phyloP scores from a whole-genome alignment of 371 early-diverging fungal species.

The Entomophthora muscae region DNA sequence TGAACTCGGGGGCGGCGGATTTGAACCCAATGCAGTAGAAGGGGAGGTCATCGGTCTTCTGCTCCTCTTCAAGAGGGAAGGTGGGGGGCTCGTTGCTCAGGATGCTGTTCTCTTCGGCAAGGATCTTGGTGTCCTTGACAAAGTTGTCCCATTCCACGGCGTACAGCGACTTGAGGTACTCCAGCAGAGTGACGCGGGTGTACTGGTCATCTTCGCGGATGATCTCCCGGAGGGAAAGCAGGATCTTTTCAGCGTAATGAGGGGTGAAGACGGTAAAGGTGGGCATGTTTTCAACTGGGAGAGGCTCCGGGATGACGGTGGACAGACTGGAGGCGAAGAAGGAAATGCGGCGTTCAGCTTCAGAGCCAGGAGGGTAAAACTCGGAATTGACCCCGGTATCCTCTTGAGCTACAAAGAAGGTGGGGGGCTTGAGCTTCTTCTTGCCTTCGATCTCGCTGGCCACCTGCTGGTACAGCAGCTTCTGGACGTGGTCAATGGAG shows the following conservation, averaged over 20 bases:
- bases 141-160: conserved; percentile 82
- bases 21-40: conserved; percentile 73
- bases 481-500: conserved; percentile 57
- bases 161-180: conserved; percentile 72
- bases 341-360: conserved; percentile 70
- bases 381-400: conserved; percentile 55
- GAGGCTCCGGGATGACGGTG: conserved; percentile 65
- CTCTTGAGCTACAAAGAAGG: conserved; percentile 74
- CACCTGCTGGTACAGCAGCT: conserved; percentile 54
- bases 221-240: conserved; percentile 65
- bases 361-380: conserved; percentile 59
- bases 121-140: conserved; percentile 69
- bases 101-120: conserved; percentile 42
- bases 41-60: conserved; percentile 40
- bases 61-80: conserved; percentile 7
- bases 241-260: conserved; percentile 80
- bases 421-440: conserved; percentile 52
- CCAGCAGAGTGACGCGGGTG: conserved; percentile 62
- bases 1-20: conserved; percentile 61
- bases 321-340: conserved; percentile 83
- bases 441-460: conserved; percentile 40
- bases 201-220: conserved; percentile 68
- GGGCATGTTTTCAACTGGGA: conserved; percentile 70
- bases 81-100: conserved; percentile 10
- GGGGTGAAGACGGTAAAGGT: conserved; percentile 77